Evolutionary conservation across 768 basidiomycete species (phyloP).

Genomic region (Pisolithus sp.): DNA sequence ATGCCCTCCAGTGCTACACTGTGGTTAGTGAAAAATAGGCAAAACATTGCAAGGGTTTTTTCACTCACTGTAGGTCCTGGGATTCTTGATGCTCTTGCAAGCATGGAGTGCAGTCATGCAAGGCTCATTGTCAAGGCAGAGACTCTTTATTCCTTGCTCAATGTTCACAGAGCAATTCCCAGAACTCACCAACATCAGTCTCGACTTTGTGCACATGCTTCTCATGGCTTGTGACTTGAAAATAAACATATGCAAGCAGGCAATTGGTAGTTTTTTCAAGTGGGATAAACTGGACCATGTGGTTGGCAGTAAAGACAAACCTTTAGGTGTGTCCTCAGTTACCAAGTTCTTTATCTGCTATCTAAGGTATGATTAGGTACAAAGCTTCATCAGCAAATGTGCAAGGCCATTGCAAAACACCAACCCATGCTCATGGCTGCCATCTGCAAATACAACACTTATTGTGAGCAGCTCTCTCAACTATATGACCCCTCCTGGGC

Average conservation of each 20-base stretch:
- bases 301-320: slow-evolving; percentile 18
- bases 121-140: slow-evolving; percentile 22
- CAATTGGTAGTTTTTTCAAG: slow-evolving; percentile 30
- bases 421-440: too few species aligned
- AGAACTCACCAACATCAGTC: slow-evolving; percentile 23
- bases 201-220: slow-evolving; percentile 27
- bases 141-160: slow-evolving; percentile 29
- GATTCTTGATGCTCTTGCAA: slow-evolving; percentile 10
- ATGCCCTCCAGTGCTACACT: too few species aligned
- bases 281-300: slow-evolving; percentile 33
- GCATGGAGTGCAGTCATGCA: slow-evolving; percentile 17
- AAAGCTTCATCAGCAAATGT: too few species aligned
- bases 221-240: slow-evolving; percentile 34
- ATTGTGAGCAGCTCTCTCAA: too few species aligned
- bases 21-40: too few species aligned
- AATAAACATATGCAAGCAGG: slow-evolving; percentile 29
- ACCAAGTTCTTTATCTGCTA: too few species aligned
- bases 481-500: too few species aligned
- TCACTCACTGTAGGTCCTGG: background rate
- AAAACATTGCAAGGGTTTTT: too few species aligned
- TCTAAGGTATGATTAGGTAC: too few species aligned
- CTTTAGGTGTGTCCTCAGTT: slow-evolving; percentile 3
- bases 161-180: slow-evolving; percentile 28
- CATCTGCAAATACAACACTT: too few species aligned
- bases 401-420: too few species aligned